A percentile compares a stretch with the other conserved stretches of the same genome.
Evolutionary conservation across 2,329 filamentous ascomycete genomes (phyloP).

Genomic region (Helotiales sp.): DNA sequence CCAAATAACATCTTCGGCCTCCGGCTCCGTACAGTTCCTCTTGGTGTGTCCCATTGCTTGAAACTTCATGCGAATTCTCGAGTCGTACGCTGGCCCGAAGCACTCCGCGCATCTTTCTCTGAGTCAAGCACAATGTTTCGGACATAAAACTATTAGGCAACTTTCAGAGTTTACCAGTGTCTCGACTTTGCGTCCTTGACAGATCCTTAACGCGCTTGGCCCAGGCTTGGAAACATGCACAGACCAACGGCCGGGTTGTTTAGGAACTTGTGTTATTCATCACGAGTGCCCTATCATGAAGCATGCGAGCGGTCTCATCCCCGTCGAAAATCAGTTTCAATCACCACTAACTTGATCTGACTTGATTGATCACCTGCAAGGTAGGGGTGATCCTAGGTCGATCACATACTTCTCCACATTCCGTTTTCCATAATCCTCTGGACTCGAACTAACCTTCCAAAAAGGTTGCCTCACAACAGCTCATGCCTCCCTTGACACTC

Average conservation of each 20-base stretch:
- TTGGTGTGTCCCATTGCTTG: neutral
- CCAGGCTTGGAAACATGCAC: slow-evolving; percentile 17
- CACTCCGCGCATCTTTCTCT: neutral
- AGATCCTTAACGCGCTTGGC: slow-evolving; percentile 7
- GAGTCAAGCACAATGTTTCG: slow-evolving; percentile 1
- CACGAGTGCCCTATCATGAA: slow-evolving; percentile 2
- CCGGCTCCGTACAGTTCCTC: neutral
- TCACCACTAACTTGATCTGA: slow-evolving; percentile 7
- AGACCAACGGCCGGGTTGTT: slow-evolving; percentile 11
- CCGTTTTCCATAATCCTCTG: slow-evolving; percentile 15
- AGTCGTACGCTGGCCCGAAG: neutral
- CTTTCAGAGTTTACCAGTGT: slow-evolving; percentile 7
- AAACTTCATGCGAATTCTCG: neutral
- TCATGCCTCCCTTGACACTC: slow-evolving; percentile 1
- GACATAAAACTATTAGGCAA: neutral
- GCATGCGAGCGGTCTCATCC: neutral
- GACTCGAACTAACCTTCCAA: slow-evolving; percentile 7
- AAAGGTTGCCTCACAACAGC: slow-evolving; percentile 3
- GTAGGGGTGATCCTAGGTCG: neutral
- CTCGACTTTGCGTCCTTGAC: slow-evolving; percentile 7
- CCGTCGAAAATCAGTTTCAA: slow-evolving; percentile 4
- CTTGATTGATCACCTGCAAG: slow-evolving; percentile 12
- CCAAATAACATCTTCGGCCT: neutral
- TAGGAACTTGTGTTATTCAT: slow-evolving; percentile 13
- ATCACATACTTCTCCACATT: slow-evolving; percentile 17